A percentile compares a stretch with the other conserved stretches of the same genome.
phyloP scores from a whole-genome alignment of 2,329 filamentous ascomycete genomes.

The Tolypocladium inflatum region DNA sequence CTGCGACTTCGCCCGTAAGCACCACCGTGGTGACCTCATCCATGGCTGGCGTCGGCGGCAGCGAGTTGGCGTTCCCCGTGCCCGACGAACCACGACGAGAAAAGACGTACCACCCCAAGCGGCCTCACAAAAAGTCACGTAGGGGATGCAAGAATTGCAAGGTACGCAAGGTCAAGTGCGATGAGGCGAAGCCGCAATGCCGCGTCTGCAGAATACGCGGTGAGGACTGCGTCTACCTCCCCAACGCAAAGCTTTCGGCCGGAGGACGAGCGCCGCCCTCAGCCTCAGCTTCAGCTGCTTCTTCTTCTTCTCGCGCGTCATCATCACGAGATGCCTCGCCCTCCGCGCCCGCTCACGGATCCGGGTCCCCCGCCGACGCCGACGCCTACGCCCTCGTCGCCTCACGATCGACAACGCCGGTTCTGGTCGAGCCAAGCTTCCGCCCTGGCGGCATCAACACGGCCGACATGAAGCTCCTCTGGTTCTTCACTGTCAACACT shows the following conservation, averaged over 20 bases:
- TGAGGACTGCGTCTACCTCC: conserved; percentile 36
- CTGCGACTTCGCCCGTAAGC: not conserved
- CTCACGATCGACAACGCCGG: not conserved
- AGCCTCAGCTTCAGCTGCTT: not conserved
- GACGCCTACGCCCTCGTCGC: not conserved
- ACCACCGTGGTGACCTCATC: not conserved
- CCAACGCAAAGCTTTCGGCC: conserved; percentile 4
- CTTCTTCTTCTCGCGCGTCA: conserved; percentile 3
- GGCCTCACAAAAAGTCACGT: conserved; percentile 46
- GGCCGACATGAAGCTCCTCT: conserved; percentile 43
- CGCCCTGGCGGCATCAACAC: conserved; percentile 23
- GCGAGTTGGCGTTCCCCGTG: not conserved
- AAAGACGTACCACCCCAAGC: conserved; percentile 30
- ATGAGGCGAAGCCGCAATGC: conserved; percentile 40
- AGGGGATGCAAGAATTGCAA: conserved; percentile 46
- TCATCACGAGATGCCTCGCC: conserved; percentile 1
- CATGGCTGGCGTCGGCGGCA: not conserved
- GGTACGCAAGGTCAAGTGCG: conserved; percentile 44
- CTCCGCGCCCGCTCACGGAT: not conserved
- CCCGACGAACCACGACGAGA: not conserved
- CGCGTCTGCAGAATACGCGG: conserved; percentile 37
- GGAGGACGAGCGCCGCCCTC: not conserved
- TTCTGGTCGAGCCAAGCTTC: conserved; percentile 16
- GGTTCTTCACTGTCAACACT: conserved; percentile 42
- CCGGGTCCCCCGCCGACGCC: not conserved